These are phyloP conservation scores for Neofusicoccum cordaticola DNA, from an alignment of 2,329 filamentous ascomycete genomes.

Conservation along the genomic window DNA sequence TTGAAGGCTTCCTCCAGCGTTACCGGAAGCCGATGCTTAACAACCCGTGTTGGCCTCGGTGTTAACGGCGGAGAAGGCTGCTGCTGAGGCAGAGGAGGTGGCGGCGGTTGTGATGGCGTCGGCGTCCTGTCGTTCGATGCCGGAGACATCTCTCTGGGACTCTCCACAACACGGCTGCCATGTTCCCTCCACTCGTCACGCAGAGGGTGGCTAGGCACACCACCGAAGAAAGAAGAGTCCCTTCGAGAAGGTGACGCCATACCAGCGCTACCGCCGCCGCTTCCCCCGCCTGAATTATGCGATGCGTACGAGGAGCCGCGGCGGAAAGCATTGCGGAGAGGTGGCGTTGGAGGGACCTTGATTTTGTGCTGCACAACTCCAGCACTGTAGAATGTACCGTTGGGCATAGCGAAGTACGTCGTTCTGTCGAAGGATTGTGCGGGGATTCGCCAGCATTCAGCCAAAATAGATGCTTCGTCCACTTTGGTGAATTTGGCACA, in stretches of 20 bases:
- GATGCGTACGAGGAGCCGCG: not conserved
- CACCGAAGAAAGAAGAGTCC: not conserved
- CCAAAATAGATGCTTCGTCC: not conserved
- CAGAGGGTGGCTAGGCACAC: not conserved
- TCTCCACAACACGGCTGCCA: not conserved
- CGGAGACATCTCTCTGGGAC: slow-evolving; percentile 1
- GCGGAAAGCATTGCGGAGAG: not conserved
- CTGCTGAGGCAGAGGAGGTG: too few species aligned
- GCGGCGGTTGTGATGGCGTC: not conserved
- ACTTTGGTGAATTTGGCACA: not conserved
- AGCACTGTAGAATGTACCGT: not conserved
- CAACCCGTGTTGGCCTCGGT: slow-evolving; percentile 49
- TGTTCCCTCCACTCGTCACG: too few species aligned
- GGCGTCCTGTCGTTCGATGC: not conserved
- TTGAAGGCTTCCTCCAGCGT: slow-evolving; percentile 85
- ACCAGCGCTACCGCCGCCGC: not conserved
- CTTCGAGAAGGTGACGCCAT: not conserved
- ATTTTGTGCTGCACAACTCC: not conserved
- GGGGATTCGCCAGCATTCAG: slow-evolving; percentile 1
- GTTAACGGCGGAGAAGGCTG: not conserved
- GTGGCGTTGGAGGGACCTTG: not conserved
- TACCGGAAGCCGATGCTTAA: slow-evolving; percentile 78
- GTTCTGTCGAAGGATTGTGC: not conserved
- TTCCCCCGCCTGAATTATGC: not conserved
- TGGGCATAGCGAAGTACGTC: slow-evolving; percentile 2